These are phyloP conservation scores for Tulasnella sp. DNA, from an alignment of 768 basidiomycete species.

Conservation along the genomic window DNA sequence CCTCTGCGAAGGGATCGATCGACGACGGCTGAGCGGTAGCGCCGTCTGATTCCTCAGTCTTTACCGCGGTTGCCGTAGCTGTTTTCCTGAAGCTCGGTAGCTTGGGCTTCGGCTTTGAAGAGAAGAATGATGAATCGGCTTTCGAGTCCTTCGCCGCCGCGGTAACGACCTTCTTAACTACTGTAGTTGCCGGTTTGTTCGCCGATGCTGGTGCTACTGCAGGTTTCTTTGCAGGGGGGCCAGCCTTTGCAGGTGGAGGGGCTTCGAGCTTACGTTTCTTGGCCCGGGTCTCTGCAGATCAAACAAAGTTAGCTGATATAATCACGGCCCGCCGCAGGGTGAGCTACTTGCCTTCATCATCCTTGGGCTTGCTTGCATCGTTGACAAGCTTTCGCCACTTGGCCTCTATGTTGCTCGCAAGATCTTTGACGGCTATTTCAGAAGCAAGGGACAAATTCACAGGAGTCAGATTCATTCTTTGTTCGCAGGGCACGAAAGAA, in stretches of 20 bases:
- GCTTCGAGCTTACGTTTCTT: conserved; percentile 77
- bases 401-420: conserved; percentile 82
- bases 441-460: conserved; percentile 40
- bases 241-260: conserved; percentile 43
- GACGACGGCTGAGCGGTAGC: conserved; percentile 68
- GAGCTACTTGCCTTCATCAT: conserved; percentile 7
- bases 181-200: conserved; percentile 26
- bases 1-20: conserved; percentile 76
- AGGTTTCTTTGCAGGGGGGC: conserved; percentile 62
- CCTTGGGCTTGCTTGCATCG: conserved; percentile 38
- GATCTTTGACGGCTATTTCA: conserved; percentile 81
- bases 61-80: conserved; percentile 36
- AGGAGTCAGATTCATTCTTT: conserved; percentile 45
- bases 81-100: conserved; percentile 83
- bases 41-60: conserved; percentile 51
- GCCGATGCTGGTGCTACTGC: conserved; percentile 36
- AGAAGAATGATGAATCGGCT: conserved; percentile 84
- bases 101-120: conserved; percentile 77
- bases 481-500: conserved; percentile 5
- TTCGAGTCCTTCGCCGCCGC: conserved; percentile 65
- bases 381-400: conserved; percentile 67
- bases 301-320: not conserved
- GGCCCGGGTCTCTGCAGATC: conserved; percentile 17
- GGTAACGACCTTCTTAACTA: conserved; percentile 45
- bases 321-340: not conserved